Conservation (phyloP, 2,329 filamentous ascomycete genomes). For the Cladosporium austrohemisphaericum region DNA sequence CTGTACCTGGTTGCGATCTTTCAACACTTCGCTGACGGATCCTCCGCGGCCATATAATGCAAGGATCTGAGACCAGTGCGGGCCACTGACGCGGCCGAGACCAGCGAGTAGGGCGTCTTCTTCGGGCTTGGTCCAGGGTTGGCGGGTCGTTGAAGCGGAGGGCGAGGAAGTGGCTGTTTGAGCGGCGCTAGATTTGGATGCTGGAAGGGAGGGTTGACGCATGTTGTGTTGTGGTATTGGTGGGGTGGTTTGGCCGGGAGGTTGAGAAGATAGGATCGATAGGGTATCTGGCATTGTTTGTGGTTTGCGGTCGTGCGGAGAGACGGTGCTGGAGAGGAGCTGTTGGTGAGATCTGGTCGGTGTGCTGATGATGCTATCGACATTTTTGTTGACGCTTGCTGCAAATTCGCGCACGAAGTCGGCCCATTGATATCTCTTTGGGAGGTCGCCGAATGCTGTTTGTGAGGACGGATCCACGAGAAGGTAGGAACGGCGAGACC, state of each 20-base stretch:
- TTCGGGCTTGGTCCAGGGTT: constrained; percentile 85
- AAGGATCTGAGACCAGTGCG: constrained; percentile 90
- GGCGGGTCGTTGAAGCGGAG: constrained; percentile 40
- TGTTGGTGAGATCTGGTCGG: constrained; percentile 26
- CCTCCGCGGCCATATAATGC: constrained; percentile 77
- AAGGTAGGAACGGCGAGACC: constrained; percentile 55
- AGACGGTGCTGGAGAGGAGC: neutral
- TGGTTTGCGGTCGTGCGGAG: constrained; percentile 6
- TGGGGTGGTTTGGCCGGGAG: constrained; percentile 27
- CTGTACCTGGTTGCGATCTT: constrained; percentile 86
- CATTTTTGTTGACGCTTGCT: constrained; percentile 56
- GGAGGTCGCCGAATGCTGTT: constrained; percentile 48
- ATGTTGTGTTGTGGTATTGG: constrained; percentile 4
- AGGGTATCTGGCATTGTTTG: constrained; percentile 15
- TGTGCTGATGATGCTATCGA: constrained; percentile 42
- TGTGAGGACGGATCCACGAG: constrained; percentile 43
- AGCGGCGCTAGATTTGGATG: constrained; percentile 16
- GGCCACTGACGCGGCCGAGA: constrained; percentile 81
- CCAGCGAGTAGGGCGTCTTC: constrained; percentile 87
- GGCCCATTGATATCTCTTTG: constrained; percentile 61
- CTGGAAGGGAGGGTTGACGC: constrained; percentile 17
- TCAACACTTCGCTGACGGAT: constrained; percentile 75
- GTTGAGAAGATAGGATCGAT: constrained; percentile 24
- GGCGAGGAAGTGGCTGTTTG: constrained; percentile 19
- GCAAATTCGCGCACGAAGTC: constrained; percentile 59